These are phyloP conservation scores for Brachypodium distachyon DNA, from an alignment of 202 grass and related monocot genomes.

Conservation along the genomic window DNA sequence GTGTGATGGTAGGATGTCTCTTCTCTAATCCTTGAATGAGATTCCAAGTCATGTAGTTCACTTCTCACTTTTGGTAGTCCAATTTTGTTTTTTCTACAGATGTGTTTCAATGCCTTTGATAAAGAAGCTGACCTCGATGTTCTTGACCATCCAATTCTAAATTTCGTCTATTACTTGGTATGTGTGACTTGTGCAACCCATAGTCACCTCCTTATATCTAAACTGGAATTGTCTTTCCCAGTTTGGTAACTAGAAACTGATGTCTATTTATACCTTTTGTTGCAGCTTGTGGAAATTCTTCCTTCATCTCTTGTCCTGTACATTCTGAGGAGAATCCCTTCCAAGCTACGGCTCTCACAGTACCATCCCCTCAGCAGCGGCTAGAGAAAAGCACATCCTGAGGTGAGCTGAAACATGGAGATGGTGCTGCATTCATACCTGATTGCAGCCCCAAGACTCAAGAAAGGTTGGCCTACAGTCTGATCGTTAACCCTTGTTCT, in stretches of 20 bases:
- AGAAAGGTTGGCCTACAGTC: neutral
- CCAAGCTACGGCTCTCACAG: slow-evolving; percentile 48
- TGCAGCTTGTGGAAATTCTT: slow-evolving; percentile 67
- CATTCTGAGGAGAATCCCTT: slow-evolving; percentile 77
- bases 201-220: neutral
- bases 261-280: neutral
- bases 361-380: slow-evolving; percentile 52
- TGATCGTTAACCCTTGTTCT: neutral
- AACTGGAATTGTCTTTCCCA: neutral
- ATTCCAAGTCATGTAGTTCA: neutral
- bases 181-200: neutral
- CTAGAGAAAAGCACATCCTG: neutral
- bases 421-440: neutral
- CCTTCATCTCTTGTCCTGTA: slow-evolving; percentile 69
- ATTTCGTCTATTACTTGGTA: slow-evolving; percentile 88
- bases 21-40: neutral
- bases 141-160: slow-evolving; percentile 76
- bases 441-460: neutral
- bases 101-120: slow-evolving; percentile 73
- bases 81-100: slow-evolving; percentile 37
- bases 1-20: slow-evolving; percentile 45
- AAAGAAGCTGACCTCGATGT: slow-evolving; percentile 77
- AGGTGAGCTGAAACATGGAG: neutral
- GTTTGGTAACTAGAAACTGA: neutral
- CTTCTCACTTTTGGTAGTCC: neutral